These are phyloP conservation scores for Chytridium lagenaria DNA, from an alignment of 371 early-diverging fungal genomes.

Conservation along the genomic window DNA sequence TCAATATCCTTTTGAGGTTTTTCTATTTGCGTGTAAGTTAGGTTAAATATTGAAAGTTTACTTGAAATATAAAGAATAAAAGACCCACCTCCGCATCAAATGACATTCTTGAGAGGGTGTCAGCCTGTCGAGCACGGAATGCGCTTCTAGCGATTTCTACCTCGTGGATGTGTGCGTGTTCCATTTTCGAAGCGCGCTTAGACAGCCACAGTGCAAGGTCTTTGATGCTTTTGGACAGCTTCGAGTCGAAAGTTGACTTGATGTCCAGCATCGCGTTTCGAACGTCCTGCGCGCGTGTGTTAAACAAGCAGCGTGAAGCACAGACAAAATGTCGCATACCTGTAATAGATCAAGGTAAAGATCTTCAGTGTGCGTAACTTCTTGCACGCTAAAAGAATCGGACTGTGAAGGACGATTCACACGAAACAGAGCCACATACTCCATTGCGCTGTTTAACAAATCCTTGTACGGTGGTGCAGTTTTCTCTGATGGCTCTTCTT, in stretches of 20 bases:
- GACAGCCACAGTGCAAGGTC: conserved; percentile 5
- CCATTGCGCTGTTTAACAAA: conserved; percentile 27
- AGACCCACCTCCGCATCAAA: neutral
- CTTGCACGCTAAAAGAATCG: conserved; percentile 16
- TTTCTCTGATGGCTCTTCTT: neutral
- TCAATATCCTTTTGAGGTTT: neutral
- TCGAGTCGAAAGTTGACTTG: neutral
- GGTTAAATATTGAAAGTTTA: neutral
- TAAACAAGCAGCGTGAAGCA: neutral
- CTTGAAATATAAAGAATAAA: neutral
- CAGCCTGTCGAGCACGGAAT: neutral
- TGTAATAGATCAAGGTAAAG: conserved; percentile 19
- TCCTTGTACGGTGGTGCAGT: conserved; percentile 2
- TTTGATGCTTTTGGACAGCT: neutral
- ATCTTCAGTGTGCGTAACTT: conserved; percentile 28
- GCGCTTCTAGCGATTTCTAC: conserved; percentile 12
- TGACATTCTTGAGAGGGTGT: neutral
- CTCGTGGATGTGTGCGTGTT: conserved; percentile 11
- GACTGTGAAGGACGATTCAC: conserved; percentile 35
- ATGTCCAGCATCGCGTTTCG: conserved; percentile 12
- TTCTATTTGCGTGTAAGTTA: neutral
- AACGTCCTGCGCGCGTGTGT: neutral
- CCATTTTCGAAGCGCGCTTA: neutral
- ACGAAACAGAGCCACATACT: conserved; percentile 39
- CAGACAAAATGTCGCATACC: neutral